phyloP scores from a whole-genome alignment of 2,329 filamentous ascomycete species.

The Elsinoe batatas region DNA sequence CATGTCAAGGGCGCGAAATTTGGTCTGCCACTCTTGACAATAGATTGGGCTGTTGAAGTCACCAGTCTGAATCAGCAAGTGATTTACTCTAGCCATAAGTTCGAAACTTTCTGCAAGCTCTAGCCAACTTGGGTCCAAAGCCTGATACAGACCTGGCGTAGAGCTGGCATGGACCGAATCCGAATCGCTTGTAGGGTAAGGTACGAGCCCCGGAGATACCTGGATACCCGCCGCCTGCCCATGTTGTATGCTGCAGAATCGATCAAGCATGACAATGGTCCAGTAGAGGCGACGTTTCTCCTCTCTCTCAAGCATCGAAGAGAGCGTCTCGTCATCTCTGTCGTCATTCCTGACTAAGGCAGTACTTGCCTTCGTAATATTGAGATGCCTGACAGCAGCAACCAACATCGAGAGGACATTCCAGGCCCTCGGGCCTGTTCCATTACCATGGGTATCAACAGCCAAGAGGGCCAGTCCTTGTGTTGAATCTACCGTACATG shows the following conservation, averaged over 20 bases:
- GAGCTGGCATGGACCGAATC: no score
- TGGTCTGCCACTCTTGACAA: background rate
- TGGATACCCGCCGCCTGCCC: background rate
- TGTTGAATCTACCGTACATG: background rate
- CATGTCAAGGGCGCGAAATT: background rate
- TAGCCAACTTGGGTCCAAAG: no score
- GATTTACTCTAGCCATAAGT: background rate
- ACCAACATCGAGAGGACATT: background rate
- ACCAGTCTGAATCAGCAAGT: background rate
- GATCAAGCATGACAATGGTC: background rate
- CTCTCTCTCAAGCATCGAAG: background rate
- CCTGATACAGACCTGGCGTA: no score
- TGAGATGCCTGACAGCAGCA: background rate
- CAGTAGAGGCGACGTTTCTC: background rate
- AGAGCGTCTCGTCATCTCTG: background rate
- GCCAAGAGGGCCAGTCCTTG: background rate
- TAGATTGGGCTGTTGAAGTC: background rate
- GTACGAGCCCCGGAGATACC: background rate
- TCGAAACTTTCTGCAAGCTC: background rate
- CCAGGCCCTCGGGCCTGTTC: background rate
- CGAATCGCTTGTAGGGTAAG: no score
- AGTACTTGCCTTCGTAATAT: background rate
- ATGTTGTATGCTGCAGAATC: background rate
- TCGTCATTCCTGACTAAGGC: background rate
- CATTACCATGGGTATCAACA: background rate